phyloP scores from a whole-genome alignment of 2,329 filamentous ascomycete species.

The Arthrobotrys iridis region DNA sequence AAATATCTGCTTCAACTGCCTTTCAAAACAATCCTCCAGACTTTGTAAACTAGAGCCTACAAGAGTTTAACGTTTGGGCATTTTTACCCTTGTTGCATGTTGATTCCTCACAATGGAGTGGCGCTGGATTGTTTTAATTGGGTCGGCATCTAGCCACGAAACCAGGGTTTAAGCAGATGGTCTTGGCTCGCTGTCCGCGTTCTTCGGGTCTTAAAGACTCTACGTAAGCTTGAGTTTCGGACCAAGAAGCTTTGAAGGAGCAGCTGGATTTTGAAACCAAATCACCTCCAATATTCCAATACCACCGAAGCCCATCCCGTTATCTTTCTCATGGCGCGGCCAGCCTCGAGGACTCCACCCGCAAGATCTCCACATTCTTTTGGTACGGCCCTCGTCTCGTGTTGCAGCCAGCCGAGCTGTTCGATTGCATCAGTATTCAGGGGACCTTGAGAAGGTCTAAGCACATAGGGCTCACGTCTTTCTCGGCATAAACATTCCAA shows the following conservation, averaged over 20 bases:
- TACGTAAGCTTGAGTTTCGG: slow-evolving; percentile 7
- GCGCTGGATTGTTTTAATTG: too few species aligned
- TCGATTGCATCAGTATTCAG: neutral
- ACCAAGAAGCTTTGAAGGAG: neutral
- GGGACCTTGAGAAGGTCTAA: neutral
- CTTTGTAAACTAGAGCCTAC: too few species aligned
- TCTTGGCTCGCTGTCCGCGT: neutral
- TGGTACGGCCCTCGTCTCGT: slow-evolving; percentile 4
- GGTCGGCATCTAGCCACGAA: too few species aligned
- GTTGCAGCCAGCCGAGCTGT: slow-evolving; percentile 3
- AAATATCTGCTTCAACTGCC: too few species aligned
- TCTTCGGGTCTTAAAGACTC: neutral
- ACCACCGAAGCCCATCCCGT: neutral
- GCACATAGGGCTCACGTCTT: neutral
- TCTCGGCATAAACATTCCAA: neutral
- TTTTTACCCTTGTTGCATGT: too few species aligned
- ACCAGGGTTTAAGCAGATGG: neutral
- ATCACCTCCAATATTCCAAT: neutral
- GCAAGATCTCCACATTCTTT: neutral
- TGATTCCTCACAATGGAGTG: too few species aligned
- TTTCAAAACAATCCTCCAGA: too few species aligned
- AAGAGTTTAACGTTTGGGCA: too few species aligned
- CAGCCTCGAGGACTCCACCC: slow-evolving; percentile 8
- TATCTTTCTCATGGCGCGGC: slow-evolving; percentile 3
- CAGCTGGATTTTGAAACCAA: neutral